Evolutionary conservation across 1,139 yeast genomes (phyloP), one percentile per base, ranked within the genome.

Genomic region (Groenewaldozyma sp.): DNA sequence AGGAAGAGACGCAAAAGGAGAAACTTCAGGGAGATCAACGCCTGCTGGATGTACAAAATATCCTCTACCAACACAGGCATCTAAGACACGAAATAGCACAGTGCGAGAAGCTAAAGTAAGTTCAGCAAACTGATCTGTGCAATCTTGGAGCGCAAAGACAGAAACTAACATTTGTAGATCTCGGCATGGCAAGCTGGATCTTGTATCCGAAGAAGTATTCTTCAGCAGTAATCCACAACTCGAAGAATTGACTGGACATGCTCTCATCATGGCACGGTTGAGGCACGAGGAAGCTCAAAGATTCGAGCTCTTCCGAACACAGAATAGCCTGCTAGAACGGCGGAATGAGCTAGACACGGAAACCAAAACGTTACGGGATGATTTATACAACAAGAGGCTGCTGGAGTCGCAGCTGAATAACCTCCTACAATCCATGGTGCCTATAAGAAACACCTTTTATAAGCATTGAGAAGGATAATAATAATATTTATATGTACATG

Each of bases 11-110:
- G 3, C 37, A 43, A 2, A 41, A 38, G n/a, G 46, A 48, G 22
- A 52, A 54, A 36, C 46, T 45, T 24, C 52, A 50, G n/a, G 52
- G 56, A 2, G 64, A 61, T 40, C 40, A 42, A 10, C 43, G 53
- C 20, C 50, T 54, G 27, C 49, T 59, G 13, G 58, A 55, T 20
- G 50, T 59, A 18, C 64, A 60, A 41, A 59, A 62, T 38, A 50
- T 59, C 16, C 40, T 53, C 20, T 60, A 60, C 41, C 56, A 59
- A 41, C 64, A 59, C 35, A 49, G 53, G 37, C 59, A 59, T 40
- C 46, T 62, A 28, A 45, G 48, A 27, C 46, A 47, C 14, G 62
- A 58, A 36, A 59, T 62, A 16, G 58, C 51, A 17, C 39, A 45
- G 27, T 55, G 62, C 36, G 45, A 46, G 18, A 53, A 49, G 21